phyloP scores from a whole-genome alignment of 2,329 filamentous ascomycete species.

The Chaetomium olivaceum region DNA sequence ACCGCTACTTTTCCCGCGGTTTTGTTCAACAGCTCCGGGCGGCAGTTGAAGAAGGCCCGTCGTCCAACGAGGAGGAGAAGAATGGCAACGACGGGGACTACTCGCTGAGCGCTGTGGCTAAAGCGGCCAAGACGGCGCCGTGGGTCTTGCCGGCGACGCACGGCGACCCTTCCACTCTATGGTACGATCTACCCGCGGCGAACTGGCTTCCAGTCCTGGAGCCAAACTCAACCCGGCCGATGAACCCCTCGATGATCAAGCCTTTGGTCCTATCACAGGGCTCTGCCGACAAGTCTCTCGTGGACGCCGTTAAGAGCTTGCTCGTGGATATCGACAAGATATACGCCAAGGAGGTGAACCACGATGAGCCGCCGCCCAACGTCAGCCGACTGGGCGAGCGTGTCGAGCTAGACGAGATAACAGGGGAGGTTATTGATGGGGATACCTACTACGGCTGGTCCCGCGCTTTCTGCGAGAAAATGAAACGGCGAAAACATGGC shows the following conservation, averaged over 20 bases:
- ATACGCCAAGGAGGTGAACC: conserved; percentile 55
- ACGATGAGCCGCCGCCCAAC: conserved; percentile 56
- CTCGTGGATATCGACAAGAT: conserved; percentile 69
- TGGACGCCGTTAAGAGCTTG: conserved; percentile 68
- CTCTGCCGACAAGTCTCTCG: conserved; percentile 65
- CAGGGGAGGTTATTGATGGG: conserved; percentile 62
- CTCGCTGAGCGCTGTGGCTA: conserved; percentile 34
- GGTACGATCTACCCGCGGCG: conserved; percentile 79
- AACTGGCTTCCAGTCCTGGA: conserved; percentile 79
- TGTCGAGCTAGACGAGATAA: conserved; percentile 64
- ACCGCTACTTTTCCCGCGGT: conserved; percentile 59
- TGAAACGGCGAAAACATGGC: conserved; percentile 57
- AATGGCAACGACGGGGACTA: conserved; percentile 25
- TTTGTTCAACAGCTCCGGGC: conserved; percentile 61
- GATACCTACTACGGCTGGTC: conserved; percentile 92
- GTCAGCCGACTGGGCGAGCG: conserved; percentile 75
- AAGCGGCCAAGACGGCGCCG: conserved; percentile 57
- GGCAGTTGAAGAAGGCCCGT: conserved; percentile 46
- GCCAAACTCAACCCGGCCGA: conserved; percentile 72
- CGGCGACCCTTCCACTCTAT: conserved; percentile 71
- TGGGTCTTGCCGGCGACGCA: conserved; percentile 75
- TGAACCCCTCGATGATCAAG: conserved; percentile 69
- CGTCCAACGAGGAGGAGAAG: conserved; percentile 11
- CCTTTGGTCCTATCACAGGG: conserved; percentile 70
- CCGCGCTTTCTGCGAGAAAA: conserved; percentile 73